Base-by-base conservation (phyloP, 176 grass and related monocot genomes). In the Bolboschoenus planiculmis region DNA sequence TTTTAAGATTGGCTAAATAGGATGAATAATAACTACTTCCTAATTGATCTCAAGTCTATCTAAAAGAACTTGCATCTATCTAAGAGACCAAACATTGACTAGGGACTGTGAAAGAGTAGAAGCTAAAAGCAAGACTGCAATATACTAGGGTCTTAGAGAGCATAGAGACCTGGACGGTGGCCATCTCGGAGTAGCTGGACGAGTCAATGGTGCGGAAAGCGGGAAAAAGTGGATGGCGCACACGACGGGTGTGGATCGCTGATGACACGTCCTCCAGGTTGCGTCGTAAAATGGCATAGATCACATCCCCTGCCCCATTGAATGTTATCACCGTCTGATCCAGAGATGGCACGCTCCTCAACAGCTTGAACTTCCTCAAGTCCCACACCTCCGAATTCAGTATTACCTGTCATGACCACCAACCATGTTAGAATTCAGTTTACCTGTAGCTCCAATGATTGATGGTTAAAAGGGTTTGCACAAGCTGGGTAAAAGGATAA, bases 331-430 rank as follows among this genome's bases (percentile, higher is more conserved):
- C 96, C 18, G 96, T 95, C 84, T 99, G 96, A 71, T 99, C 96
- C 70, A 99, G 83, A 18, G 90, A 99, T 14, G 96, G 92, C 24
- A 99, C 96, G 40, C 90, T 95, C 76, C 96, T 93, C 75, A 99
- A 80, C 85, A 99, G 92, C 82, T 91, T 99, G 63, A 93, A 93
- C 71, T 99, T 99, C 74, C 96, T 92, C 80, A 99, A 86, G 85
- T 99, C 92, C 96, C 96, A 99, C 86, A 99, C 96, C 84, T 99
- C 96, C 0, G 92, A 99, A 84, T 99, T 99, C 36, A 99, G 50
- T 36, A 99, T 99, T 35, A 95, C 92, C 96, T 99, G 61, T 54
- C 78, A 64, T 65, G n/a, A 47, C 14, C 44, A 77, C 26, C 44
- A 77, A 77, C 26, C 46, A 77, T 2, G 7, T 77, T 31, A 77